phyloP scores from a whole-genome alignment of 208 protist genomes.

The Naegleria gruberi region DNA sequence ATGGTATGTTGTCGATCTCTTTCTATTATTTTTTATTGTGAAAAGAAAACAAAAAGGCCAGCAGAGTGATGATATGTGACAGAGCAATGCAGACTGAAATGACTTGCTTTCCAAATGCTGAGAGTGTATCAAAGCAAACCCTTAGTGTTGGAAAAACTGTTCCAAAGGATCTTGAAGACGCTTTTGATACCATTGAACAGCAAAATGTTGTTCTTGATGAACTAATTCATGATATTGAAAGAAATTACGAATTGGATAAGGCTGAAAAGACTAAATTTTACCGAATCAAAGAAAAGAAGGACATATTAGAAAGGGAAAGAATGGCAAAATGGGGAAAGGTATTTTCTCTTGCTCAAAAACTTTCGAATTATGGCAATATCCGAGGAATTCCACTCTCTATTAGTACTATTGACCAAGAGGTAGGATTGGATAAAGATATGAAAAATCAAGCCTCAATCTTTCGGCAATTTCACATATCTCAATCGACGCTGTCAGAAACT shows the following conservation, averaged over 20 bases:
- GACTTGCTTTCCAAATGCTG: background rate
- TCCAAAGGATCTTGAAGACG: background rate
- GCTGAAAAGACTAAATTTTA: background rate
- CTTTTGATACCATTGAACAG: background rate
- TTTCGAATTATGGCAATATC: background rate
- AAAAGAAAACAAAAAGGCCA: background rate
- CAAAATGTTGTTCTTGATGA: background rate
- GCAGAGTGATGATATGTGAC: background rate
- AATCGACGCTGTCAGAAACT: background rate
- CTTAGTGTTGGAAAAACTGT: background rate
- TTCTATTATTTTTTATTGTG: too few species aligned
- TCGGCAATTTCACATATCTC: background rate
- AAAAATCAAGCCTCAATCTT: background rate
- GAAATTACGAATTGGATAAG: background rate
- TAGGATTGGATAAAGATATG: background rate
- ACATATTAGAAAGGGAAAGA: background rate
- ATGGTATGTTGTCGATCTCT: background rate
- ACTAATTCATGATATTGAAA: background rate
- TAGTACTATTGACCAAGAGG: background rate
- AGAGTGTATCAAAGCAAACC: background rate
- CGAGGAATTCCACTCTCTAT: background rate
- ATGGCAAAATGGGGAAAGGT: background rate
- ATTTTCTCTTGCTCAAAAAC: background rate
- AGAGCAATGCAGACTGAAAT: background rate
- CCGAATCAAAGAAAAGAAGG: background rate